Evolutionary conservation across 345 rosid genomes (phyloP), one percentile per base, ranked within the genome.

Genomic region (Pistacia atlantica): DNA sequence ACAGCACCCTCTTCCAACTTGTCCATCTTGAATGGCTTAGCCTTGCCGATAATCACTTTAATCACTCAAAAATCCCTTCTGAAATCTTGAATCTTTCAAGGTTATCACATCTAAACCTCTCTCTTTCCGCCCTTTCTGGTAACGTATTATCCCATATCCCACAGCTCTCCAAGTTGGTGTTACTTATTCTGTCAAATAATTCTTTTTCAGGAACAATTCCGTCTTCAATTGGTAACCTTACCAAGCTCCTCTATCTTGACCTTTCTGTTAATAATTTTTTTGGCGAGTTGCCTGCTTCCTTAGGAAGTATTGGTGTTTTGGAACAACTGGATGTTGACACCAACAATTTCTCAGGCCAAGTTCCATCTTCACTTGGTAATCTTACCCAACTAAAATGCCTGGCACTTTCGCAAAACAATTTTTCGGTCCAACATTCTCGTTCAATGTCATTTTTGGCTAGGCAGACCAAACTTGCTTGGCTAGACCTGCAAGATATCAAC

Each of bases 1-100:
- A 31, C 69, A 76, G 54, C 75, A 76, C 64, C 73, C 81, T 76
- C 68, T 77, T 83, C 49, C 38, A 13, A 3, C 81, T 80, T 58
- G 63, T 18, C n/a, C 79, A 65, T 55, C 81, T 66, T 45, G 31
- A 60, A 51, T 49, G 58, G 25, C 83, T 71, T 35, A 71, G 48
- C 46, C 77, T 83, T 46, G 49, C 81, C 0, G 11, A 51, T 17
- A 83, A 80, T 51, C 0, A 74, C 71, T 83, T 80, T 72, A 31
- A 77, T 68, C 1, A 61, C 56, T 80, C 75, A 57, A 45, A 8
- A 42, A 74, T 83, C 2, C 69, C 83, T 6, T 42, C 74, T 16
- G 70, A 8, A 14, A 54, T 83, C 45, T 28, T 28, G 66, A 38
- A 22, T 1, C 59, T 83, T n/a, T 66, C 77, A 1, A 46, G 48